Conservation (phyloP, 257 asterid species). For the Forsythia viridissima region DNA sequence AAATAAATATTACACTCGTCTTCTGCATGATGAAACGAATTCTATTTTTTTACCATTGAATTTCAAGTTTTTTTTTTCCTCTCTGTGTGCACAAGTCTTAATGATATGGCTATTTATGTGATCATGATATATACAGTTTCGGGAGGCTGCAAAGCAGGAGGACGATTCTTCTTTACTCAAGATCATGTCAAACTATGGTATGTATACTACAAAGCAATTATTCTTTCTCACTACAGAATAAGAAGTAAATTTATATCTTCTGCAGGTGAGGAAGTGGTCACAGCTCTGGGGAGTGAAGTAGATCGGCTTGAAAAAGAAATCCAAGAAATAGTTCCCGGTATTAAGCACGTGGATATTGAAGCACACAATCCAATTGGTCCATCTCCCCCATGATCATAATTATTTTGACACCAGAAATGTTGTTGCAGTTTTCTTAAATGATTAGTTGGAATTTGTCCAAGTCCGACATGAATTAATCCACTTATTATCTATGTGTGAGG, state of each 20-base stretch:
- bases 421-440: neutral
- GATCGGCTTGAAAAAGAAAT: conserved; percentile 95
- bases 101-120: neutral
- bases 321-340: conserved; percentile 90
- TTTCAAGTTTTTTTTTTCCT: neutral
- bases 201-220: conserved; percentile 8
- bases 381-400: conserved; percentile 23
- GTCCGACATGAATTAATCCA: neutral
- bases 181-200: conserved; percentile 93
- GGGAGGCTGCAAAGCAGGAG: conserved; percentile 70
- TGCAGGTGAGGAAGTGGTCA: conserved; percentile 96
- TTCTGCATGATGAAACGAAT: neutral
- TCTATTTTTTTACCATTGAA: neutral
- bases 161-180: conserved; percentile 62
- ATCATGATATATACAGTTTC: conserved; percentile 48
- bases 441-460: neutral
- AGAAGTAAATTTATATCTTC: neutral
- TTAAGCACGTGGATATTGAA: conserved; percentile 89
- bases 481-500: neutral
- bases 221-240: neutral
- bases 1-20: neutral
- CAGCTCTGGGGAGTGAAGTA: conserved; percentile 95
- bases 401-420: neutral
- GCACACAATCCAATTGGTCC: conserved; percentile 86
- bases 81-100: neutral